Conservation (phyloP, 75 land plant genomes). For the Pinus taeda region DNA sequence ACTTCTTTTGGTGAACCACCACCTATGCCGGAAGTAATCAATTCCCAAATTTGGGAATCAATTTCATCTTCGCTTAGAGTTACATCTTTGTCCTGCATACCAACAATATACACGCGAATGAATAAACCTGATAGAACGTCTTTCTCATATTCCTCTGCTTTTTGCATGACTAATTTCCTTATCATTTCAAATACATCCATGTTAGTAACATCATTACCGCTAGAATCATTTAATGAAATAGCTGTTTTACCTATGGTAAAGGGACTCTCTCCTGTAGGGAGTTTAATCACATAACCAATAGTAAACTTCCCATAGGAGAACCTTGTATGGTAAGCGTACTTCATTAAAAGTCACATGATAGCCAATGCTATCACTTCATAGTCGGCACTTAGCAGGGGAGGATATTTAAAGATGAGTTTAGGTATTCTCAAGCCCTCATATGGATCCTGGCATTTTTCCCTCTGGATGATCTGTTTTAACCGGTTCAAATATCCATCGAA, state of each 20-base stretch:
- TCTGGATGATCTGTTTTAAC: no score
- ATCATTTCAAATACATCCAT: background rate
- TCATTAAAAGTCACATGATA: background rate
- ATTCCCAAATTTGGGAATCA: background rate
- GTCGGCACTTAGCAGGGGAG: background rate
- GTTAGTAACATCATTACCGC: background rate
- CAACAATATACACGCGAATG: background rate
- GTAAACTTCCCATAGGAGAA: background rate
- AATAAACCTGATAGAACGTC: background rate
- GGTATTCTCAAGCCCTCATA: conserved; percentile 2
- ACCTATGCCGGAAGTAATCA: background rate
- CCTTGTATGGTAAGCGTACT: background rate
- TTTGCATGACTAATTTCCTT: background rate
- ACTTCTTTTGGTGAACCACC: conserved; percentile 6
- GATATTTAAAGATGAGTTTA: background rate
- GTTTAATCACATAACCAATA: conserved; percentile 6
- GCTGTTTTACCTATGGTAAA: background rate
- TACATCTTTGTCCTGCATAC: background rate
- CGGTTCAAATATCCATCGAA: no score
- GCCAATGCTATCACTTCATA: conserved; percentile 4
- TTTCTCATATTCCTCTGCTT: background rate
- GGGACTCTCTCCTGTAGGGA: background rate
- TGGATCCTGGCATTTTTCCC: background rate
- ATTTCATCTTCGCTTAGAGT: background rate
- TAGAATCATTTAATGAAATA: background rate